phyloP scores from a whole-genome alignment of 192 early-diverging fungal species.

The Coemansia sp. region DNA sequence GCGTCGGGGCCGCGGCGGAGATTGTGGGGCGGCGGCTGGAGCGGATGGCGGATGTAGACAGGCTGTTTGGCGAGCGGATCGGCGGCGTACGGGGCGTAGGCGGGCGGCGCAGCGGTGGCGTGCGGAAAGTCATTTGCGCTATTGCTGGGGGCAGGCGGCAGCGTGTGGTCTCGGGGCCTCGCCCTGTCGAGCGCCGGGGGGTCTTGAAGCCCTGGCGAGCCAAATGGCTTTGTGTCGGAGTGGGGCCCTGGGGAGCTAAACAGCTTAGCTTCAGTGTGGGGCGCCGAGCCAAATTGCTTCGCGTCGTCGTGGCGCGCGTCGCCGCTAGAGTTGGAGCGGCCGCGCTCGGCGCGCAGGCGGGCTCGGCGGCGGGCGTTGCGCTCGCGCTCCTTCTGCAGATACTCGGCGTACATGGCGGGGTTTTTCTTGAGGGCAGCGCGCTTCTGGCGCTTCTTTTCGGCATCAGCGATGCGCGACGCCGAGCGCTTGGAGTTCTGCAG shows the following conservation, averaged over 20 bases:
- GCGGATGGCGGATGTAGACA: constrained; percentile 26
- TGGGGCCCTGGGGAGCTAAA: background rate
- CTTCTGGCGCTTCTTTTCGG: constrained; percentile 56
- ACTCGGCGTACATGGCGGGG: constrained; percentile 50
- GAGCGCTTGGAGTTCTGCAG: constrained; percentile 37
- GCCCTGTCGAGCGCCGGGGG: background rate
- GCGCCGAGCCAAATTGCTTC: background rate
- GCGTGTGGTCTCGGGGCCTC: background rate
- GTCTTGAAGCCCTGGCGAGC: background rate
- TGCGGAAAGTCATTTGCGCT: constrained; percentile 33
- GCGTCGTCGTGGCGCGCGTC: constrained; percentile 8
- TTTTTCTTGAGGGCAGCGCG: constrained; percentile 54
- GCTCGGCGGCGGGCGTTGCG: constrained; percentile 52
- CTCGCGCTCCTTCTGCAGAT: constrained; percentile 54
- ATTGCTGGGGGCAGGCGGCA: constrained; percentile 16
- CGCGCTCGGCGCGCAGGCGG: constrained; percentile 48
- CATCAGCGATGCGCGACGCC: constrained; percentile 51
- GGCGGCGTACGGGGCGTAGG: constrained; percentile 36
- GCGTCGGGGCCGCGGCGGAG: constrained; percentile 23
- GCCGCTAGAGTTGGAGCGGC: constrained; percentile 42
- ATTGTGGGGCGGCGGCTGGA: constrained; percentile 40
- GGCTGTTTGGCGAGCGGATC: constrained; percentile 15
- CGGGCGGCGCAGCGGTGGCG: constrained; percentile 24
- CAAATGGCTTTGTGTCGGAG: background rate
- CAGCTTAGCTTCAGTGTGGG: background rate